A percentile compares a stretch with the other conserved stretches of the same genome.
Evolutionary conservation across 805 yeast species (phyloP).

Genomic region (Pichia phayaonensis): DNA sequence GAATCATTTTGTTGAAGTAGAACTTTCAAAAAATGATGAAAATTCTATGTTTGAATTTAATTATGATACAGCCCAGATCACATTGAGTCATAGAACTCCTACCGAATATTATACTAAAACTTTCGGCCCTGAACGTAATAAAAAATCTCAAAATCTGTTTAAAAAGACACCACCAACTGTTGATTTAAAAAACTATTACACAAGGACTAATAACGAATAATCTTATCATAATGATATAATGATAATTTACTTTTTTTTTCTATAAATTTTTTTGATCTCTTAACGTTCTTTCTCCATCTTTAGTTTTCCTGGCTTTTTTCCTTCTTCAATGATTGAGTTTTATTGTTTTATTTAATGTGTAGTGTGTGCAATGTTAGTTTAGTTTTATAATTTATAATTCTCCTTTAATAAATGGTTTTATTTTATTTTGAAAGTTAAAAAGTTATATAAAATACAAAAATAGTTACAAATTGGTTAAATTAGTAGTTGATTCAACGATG

Average conservation of each 20-base stretch:
- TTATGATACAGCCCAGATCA: constrained; percentile 26
- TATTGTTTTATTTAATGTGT: background rate
- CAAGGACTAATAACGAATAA: background rate
- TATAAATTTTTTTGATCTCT: too few relatives aligned
- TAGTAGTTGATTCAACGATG: background rate
- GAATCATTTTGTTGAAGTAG: constrained; percentile 39
- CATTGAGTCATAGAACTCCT: constrained; percentile 42
- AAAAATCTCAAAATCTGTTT: constrained; percentile 6
- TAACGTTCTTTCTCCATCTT: too few relatives aligned
- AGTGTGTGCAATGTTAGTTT: too few relatives aligned
- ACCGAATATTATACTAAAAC: constrained; percentile 10
- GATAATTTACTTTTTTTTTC: background rate
- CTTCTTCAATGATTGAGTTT: background rate
- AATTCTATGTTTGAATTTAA: constrained; percentile 50
- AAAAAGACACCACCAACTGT: constrained; percentile 10
- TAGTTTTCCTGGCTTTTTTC: background rate
- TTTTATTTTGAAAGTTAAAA: too few relatives aligned
- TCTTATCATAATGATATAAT: background rate
- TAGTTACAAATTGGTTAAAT: background rate
- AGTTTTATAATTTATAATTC: too few relatives aligned
- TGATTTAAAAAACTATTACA: constrained; percentile 2
- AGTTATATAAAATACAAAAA: background rate
- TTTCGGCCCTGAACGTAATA: constrained; percentile 5
- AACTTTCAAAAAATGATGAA: constrained; percentile 34
- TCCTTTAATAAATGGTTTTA: background rate